These are phyloP conservation scores for Pueraria montana DNA, from an alignment of 306 rosid species.

Conservation along the genomic window DNA sequence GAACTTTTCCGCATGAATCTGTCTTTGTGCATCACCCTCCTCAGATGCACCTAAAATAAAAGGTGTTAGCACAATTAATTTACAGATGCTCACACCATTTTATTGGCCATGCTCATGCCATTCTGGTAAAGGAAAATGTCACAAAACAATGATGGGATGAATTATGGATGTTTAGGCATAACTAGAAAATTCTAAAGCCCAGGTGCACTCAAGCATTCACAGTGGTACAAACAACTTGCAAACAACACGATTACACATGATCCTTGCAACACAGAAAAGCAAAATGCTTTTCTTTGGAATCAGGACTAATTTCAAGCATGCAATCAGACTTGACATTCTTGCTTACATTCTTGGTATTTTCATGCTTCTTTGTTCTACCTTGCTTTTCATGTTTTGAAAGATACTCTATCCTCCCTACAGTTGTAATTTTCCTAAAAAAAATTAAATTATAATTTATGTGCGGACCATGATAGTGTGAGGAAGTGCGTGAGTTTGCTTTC, in stretches of 20 bases:
- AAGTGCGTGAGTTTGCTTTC: neutral
- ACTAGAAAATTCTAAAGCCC: neutral
- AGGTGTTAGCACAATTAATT: slow-evolving; percentile 42
- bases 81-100: slow-evolving; percentile 19
- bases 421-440: neutral
- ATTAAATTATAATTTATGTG: neutral
- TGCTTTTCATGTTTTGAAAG: slow-evolving; percentile 3
- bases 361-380: neutral
- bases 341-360: neutral
- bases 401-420: neutral
- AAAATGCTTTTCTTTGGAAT: neutral
- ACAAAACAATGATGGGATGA: slow-evolving; percentile 27
- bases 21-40: slow-evolving; percentile 95
- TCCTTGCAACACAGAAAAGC: neutral
- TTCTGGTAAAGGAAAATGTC: slow-evolving; percentile 20
- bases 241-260: neutral
- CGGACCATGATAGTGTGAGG: neutral
- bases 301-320: slow-evolving; percentile 3
- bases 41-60: slow-evolving; percentile 83
- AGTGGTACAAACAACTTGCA: slow-evolving; percentile 6
- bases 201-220: slow-evolving; percentile 26
- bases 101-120: slow-evolving; percentile 16
- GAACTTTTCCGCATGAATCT: slow-evolving; percentile 97
- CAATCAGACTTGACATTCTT: neutral
- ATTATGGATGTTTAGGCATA: slow-evolving; percentile 18